Evolutionary conservation across 2,329 filamentous ascomycete species (phyloP), one percentile per base, ranked within the genome.

Genomic region (Colletotrichum spinosum): DNA sequence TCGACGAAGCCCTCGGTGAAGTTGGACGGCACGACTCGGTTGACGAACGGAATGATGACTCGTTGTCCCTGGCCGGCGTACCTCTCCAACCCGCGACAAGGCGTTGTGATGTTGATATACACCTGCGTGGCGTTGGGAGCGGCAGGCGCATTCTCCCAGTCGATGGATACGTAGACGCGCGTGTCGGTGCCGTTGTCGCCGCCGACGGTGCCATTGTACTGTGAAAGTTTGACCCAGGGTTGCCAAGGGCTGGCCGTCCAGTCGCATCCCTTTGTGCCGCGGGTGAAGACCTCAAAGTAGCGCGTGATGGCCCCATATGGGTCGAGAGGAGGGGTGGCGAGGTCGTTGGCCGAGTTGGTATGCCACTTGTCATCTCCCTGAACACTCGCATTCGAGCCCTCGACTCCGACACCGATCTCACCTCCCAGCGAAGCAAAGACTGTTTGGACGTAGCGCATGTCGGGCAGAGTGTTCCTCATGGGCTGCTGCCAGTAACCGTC

Each of bases 391-490:
- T 91, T 91, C 66, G 83, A 85, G 1, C 86, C 88, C 72, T 92
- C 88, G 2, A 91, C 82, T 1, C 86, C 80, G 49, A 93, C 79
- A 25, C 89, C 88, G 60, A 92, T 79, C 58, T 88, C 82, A 8
- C 90, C 90, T 0, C 86, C 84, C 6, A 91, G 78, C 6, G 85
- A 84, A 11, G 82, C 82, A 56, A 90, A 86, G 2, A 81, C 76
- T 2, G 80, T 81, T 72, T 90, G 86, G 1, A 90, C 86, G 68
- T 86, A 89, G 6, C 83, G 77, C 68, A 91, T 80, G 8, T 86
- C 83, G 0, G 90, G 89, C 1, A 90, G 82, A 0, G 84, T 84
- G 72, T 92, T 90, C 39, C 89, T 81, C 90, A 92, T 92, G 1
- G 90, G 89, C 73, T 92, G 90, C 75, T 92, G 90, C 89, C 89